Evolutionary conservation across 2,329 filamentous ascomycete species (phyloP), one percentile per base, ranked within the genome.

Genomic region (Malbranchea zuffiana): DNA sequence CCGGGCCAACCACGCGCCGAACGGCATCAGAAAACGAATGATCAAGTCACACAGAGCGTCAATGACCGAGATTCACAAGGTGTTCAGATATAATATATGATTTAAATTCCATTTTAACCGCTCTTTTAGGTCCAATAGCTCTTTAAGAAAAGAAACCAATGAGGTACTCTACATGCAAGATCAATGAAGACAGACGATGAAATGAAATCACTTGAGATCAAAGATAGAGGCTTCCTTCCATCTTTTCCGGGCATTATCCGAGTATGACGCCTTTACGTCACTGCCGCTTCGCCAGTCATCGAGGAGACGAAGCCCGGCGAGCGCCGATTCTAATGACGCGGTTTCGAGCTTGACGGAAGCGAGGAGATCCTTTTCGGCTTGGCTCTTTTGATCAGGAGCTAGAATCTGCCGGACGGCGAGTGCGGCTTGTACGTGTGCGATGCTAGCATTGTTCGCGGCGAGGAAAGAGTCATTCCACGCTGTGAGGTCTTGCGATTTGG

Each of bases 401-500:
- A 87, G 61, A 1, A 75, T 48, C 41, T 69, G 69, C 43, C 73
- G 72, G 16, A 70, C 69, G 39, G 71, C 71, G 37, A 83, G 69
- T 23, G 68, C 77, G 2, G 78, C 71, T 38, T 82, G 71, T 3
- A 79, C 64, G 51, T 84, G 75, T 11, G 65, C 46, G 4, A 74
- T 65, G 54, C 75, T 82, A 39, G 68, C 57, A 47, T 74, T 72
- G 62, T 88, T 70, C 47, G 71, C 67, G 27, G 68, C 55, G 12
- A 77, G 59, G 57, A 77, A 88, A 15, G 74, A 69, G 25, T 78
- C 66, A 57, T 87, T 88, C 62, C 71, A 73, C 46, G 74, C 66
- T 32, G 69, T 63, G 28, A 83, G 66, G 34, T 79, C 69, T 13
- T 67, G 59, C 24, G 63, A 60, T 19, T 72, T 71, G 6, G 72